A percentile compares a stretch with the other conserved stretches of the same genome.
Conservation (phyloP, 768 basidiomycete genomes). For the Tylopilus sp. region DNA sequence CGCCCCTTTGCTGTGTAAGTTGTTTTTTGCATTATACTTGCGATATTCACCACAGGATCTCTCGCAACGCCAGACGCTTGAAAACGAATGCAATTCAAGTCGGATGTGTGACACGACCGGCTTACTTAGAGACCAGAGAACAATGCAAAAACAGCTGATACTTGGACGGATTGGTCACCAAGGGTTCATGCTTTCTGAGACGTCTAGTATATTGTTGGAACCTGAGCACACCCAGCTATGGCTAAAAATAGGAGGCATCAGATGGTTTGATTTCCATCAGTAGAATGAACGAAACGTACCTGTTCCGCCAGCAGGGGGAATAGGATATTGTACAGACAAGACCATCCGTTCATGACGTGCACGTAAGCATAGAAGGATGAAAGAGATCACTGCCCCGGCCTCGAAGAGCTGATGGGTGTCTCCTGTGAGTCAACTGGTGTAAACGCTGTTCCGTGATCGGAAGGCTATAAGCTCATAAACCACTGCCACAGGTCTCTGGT, state of each 20-base stretch:
- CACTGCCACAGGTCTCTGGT: background rate
- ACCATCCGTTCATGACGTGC: background rate
- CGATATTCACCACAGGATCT: background rate
- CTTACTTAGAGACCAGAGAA: background rate
- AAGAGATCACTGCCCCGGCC: background rate
- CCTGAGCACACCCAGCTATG: background rate
- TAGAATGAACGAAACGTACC: background rate
- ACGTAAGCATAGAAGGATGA: background rate
- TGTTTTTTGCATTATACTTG: background rate
- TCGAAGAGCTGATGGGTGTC: background rate
- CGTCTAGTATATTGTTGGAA: background rate
- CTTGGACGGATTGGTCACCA: background rate
- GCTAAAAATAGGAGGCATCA: background rate
- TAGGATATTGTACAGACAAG: background rate
- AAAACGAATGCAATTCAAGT: background rate
- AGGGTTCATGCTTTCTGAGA: background rate
- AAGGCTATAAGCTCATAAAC: background rate
- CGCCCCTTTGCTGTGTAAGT: background rate
- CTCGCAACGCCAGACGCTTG: background rate
- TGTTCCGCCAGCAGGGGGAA: background rate
- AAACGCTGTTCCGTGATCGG: background rate
- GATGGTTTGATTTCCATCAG: constrained; percentile 1
- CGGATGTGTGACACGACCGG: background rate
- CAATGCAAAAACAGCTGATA: background rate
- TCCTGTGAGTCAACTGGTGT: background rate